Percentiles rank a stretch among this genome's conserved stretches.
Evolutionary conservation across 805 yeast genomes (phyloP).

Genomic region (Barnettozyma populi): DNA sequence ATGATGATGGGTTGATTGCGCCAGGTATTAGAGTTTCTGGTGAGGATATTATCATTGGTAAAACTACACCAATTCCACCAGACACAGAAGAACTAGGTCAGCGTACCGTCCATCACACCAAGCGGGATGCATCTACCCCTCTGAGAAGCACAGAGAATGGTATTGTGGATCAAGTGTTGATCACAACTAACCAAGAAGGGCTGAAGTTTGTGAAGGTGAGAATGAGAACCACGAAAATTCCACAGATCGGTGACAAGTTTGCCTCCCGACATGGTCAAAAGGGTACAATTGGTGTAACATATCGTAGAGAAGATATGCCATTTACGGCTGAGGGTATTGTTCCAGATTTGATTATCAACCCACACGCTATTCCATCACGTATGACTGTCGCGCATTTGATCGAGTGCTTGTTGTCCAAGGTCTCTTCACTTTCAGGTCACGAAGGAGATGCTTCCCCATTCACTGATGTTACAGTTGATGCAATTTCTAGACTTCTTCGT

Average conservation of each 20-base stretch:
- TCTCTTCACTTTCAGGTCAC: conserved; percentile 87
- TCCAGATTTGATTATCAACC: conserved; percentile 95
- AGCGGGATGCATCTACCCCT: conserved; percentile 98
- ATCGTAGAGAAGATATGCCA: conserved; percentile 98
- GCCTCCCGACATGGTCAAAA: conserved; percentile 99
- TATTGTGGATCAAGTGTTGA: conserved; percentile 94
- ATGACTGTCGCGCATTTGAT: conserved; percentile 99
- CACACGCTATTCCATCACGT: conserved; percentile 99
- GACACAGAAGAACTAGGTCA: conserved; percentile 98
- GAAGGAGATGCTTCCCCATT: conserved; percentile 99
- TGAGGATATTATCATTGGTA: conserved; percentile 97
- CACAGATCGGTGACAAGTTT: conserved; percentile 98
- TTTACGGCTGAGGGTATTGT: conserved; percentile 93
- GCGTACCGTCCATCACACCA: conserved; percentile 96
- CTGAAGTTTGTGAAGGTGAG: conserved; percentile 95
- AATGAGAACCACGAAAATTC: conserved; percentile 97
- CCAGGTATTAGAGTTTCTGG: conserved; percentile 99
- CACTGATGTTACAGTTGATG: conserved; percentile 97
- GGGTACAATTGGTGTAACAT: conserved; percentile 99
- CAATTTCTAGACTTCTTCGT: conserved; percentile 84
- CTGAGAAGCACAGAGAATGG: conserved; percentile 95
- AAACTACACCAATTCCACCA: conserved; percentile 98
- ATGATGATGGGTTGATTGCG: conserved; percentile 95
- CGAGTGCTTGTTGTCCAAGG: conserved; percentile 94
- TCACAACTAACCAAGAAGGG: conserved; percentile 98